Base-by-base conservation (phyloP, 108 stramenopile species). In the Cyclostephanos tholiformis region DNA sequence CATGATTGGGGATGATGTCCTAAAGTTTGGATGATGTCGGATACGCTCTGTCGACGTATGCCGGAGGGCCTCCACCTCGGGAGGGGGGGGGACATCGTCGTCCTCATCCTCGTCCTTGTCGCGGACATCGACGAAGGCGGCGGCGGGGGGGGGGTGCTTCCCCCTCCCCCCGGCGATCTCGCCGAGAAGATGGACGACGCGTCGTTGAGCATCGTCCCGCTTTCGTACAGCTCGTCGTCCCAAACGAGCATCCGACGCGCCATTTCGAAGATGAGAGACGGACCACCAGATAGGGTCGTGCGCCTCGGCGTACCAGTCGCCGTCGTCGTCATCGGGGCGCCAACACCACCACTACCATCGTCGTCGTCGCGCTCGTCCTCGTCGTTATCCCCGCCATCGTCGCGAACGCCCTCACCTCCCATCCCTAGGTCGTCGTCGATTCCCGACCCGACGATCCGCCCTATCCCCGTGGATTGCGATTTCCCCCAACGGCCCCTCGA, bases 221-320 rank as follows among this genome's bases (percentile, higher is more conserved):
- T 72, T 65, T 77, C 72, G 57, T 79, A 77, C 17, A 71, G 36
- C 50, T 75, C 75, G 74, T 80, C 61, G 46, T 76, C 84, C 86
- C 84, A 85, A 11, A 85, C 84, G 38, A 85, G 55, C 84, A 88
- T 86, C 5, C 83, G 76, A 10, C 85, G 75, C 30, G 89, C 89
- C 88, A 91, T 91, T 57, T 82, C 88, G 69, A 91, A 93, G 43
- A 93, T 93, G 19, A 86, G 67, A 16, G 78, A 68, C 19, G 86
- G 72, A 10, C 92, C 92, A 63, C 92, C 92, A 4, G 41, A 63
- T 13, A 81, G 44, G 43, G 80, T 81, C 41, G 71, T 65, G 61
- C 43, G 53, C 2, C 46, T 56, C 26, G 66, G 75, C 41, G 50
- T n/a, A n/a, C n/a, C n/a, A n/a, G n/a, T n/a, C n/a, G n/a, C n/a